phyloP scores from a whole-genome alignment of 768 basidiomycete species.

The Macrolepiota albuminosa region DNA sequence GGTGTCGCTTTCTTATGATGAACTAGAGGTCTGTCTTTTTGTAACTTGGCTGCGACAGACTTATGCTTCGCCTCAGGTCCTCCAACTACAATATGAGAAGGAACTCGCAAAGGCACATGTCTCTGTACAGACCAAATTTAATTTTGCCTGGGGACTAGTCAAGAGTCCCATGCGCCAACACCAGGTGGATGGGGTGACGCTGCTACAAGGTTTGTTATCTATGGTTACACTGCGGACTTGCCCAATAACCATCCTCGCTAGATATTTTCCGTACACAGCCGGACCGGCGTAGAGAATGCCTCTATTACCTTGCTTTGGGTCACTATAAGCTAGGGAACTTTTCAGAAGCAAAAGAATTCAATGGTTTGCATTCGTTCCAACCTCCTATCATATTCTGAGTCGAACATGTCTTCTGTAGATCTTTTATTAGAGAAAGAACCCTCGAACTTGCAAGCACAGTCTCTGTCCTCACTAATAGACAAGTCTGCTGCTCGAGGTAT shows the following conservation, averaged over 20 bases:
- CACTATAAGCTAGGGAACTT: conserved; percentile 97
- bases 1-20: conserved; percentile 82
- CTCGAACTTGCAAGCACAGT: conserved; percentile 87
- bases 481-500: conserved; percentile 76
- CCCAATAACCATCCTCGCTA: conserved; percentile 24
- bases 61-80: conserved; percentile 48
- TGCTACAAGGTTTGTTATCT: conserved; percentile 70
- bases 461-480: conserved; percentile 82
- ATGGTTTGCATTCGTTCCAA: conserved; percentile 56
- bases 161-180: conserved; percentile 83
- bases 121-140: conserved; percentile 95
- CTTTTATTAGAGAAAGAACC: conserved; percentile 91
- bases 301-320: conserved; percentile 95
- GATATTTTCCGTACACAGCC: conserved; percentile 92
- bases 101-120: conserved; percentile 81
- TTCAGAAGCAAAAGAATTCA: conserved; percentile 88
- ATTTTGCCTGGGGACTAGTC: conserved; percentile 94
- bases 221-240: conserved; percentile 3
- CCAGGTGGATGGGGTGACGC: conserved; percentile 87
- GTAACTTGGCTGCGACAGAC: neutral
- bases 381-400: neutral
- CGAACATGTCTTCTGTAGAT: conserved; percentile 36
- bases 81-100: conserved; percentile 83
- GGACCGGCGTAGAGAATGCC: conserved; percentile 82
- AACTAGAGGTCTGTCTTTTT: conserved; percentile 63